These are phyloP conservation scores for bread wheat (Triticum aestivum) DNA, from an alignment of 176 grass and related monocot species.

Conservation along the genomic window IWGSC_CS_RefSeq_v2.1 NC_057802.1:211182142-211182641, in stretches of 20 bases:
- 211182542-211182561: conserved; percentile 24
- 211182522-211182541: background rate
- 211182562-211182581: conserved; percentile 20
- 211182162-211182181: conserved; percentile 50
- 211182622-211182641: conserved; percentile 36
- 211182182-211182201: conserved; percentile 55
- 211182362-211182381: conserved; percentile 87
- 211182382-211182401: conserved; percentile 99
- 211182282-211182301: conserved; percentile 39
- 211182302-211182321: conserved; percentile 47
- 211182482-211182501: conserved; percentile 33
- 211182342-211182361: conserved; percentile 82
- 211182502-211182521: conserved; percentile 41
- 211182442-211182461: conserved; percentile 59
- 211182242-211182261: conserved; percentile 97
- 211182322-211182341: conserved; percentile 80
- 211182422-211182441: conserved; percentile 94
- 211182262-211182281: conserved; percentile 60
- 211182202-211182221: conserved; percentile 47
- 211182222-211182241: conserved; percentile 87
- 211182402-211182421: conserved; percentile 98
- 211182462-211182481: conserved; percentile 50
- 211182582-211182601: conserved; percentile 14
- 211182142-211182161: conserved; percentile 62
- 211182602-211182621: conserved; percentile 19